These are phyloP conservation scores for Phytophthora quininea DNA, from an alignment of 352 stramenopile genomes.

Conservation along the genomic window DNA sequence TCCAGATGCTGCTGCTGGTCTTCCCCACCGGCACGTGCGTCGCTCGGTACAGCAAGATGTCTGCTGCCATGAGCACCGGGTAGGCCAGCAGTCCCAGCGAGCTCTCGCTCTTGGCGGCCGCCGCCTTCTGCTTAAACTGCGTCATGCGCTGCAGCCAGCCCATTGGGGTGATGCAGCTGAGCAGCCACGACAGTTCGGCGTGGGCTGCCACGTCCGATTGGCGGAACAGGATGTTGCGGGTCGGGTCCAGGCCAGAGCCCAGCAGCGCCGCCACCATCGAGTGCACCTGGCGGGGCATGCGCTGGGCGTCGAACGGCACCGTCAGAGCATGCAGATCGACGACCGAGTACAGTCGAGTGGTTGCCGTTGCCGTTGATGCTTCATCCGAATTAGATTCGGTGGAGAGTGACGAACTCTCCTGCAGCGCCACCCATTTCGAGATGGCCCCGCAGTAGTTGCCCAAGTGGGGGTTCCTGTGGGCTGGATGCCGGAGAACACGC, in stretches of 20 bases:
- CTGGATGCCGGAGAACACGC: conserved; percentile 97
- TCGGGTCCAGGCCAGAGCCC: conserved; percentile 91
- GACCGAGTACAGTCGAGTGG: conserved; percentile 71
- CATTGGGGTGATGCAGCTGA: conserved; percentile 97
- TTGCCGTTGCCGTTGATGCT: background rate
- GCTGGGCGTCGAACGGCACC: conserved; percentile 92
- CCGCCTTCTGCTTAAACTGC: conserved; percentile 99
- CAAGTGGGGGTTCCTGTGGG: conserved; percentile 97
- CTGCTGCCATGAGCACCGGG: conserved; percentile 98
- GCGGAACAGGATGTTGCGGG: conserved; percentile 75
- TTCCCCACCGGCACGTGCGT: conserved; percentile 98
- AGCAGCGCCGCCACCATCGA: conserved; percentile 95
- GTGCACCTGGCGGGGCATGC: conserved; percentile 90
- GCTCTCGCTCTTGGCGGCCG: conserved; percentile 71
- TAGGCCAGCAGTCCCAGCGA: conserved; percentile 97
- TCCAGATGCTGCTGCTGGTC: conserved; percentile 99
- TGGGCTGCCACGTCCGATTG: conserved; percentile 88
- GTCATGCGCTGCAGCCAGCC: conserved; percentile 99
- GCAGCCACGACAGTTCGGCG: conserved; percentile 96
- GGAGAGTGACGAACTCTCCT: conserved; percentile 49
- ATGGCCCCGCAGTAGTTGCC: conserved; percentile 99
- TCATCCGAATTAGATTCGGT: conserved; percentile 21
- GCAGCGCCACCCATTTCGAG: conserved; percentile 96
- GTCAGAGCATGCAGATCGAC: conserved; percentile 99
- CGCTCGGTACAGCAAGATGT: conserved; percentile 99